Evolutionary conservation across 495 filamentous ascomycete genomes (phyloP).

Genomic region (Pyrenopolyporus hunteri): DNA sequence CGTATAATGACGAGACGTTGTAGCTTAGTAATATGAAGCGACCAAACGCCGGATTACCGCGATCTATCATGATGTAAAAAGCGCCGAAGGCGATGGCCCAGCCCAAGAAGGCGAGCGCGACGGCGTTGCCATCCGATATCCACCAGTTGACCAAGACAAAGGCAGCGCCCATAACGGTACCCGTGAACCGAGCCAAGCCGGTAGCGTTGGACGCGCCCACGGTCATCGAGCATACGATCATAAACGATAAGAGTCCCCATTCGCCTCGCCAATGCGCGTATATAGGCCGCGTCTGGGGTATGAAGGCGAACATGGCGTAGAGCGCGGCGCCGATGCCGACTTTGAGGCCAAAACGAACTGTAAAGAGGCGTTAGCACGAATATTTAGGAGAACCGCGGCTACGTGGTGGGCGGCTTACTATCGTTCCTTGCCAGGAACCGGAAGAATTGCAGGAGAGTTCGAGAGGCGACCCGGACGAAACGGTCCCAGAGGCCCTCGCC

Average conservation of each 20-base stretch:
- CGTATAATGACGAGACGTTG: slow-evolving; percentile 95
- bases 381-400: neutral
- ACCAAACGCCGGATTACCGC: slow-evolving; percentile 86
- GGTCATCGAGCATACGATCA: slow-evolving; percentile 98
- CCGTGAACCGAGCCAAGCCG: slow-evolving; percentile 82
- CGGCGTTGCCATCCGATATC: slow-evolving; percentile 71
- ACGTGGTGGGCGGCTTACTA: slow-evolving; percentile 43
- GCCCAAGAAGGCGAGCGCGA: slow-evolving; percentile 75
- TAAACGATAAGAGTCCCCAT: slow-evolving; percentile 96
- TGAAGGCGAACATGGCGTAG: slow-evolving; percentile 85
- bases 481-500: slow-evolving; percentile 38
- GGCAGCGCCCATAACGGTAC: slow-evolving; percentile 80
- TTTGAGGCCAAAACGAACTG: slow-evolving; percentile 80
- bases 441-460: slow-evolving; percentile 45
- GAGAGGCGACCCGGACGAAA: slow-evolving; percentile 47
- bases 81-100: slow-evolving; percentile 81
- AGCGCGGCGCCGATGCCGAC: slow-evolving; percentile 87
- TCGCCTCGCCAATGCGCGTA: slow-evolving; percentile 93
- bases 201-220: slow-evolving; percentile 95
- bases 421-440: slow-evolving; percentile 58
- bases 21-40: slow-evolving; percentile 93
- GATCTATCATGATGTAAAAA: slow-evolving; percentile 86
- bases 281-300: slow-evolving; percentile 74
- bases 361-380: slow-evolving; percentile 38
- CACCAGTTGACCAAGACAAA: slow-evolving; percentile 81